Evolutionary conservation across 306 rosid species (phyloP).

Genomic region (Malus domestica): DNA sequence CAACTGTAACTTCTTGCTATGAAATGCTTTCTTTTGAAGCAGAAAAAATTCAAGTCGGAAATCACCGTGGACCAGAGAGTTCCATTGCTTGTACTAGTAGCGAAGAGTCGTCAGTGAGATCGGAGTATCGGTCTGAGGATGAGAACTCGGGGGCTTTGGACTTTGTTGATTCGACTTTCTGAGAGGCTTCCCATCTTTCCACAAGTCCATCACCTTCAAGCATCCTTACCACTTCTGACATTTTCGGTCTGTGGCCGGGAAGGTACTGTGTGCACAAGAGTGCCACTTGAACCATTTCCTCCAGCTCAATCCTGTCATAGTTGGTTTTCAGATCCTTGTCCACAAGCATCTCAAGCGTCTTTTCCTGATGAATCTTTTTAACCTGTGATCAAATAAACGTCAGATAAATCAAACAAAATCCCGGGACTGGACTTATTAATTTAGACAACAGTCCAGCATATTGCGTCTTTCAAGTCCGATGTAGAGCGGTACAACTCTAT

Average conservation of each 20-base stretch:
- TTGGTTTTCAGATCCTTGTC: conserved; percentile 75
- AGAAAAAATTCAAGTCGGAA: not conserved
- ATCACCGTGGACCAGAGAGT: conserved; percentile 91
- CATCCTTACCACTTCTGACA: conserved; percentile 91
- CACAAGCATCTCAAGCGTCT: conserved; percentile 70
- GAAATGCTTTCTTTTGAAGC: conserved; percentile 21
- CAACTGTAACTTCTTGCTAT: conserved; percentile 33
- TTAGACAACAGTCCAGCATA: too few relatives aligned
- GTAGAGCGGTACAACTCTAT: too few relatives aligned
- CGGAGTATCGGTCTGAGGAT: conserved; percentile 71
- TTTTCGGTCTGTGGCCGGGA: conserved; percentile 75
- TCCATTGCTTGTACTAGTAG: conserved; percentile 94
- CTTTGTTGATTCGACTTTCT: conserved; percentile 48
- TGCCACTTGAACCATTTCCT: conserved; percentile 87
- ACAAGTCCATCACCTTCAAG: conserved; percentile 96
- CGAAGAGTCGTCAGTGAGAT: conserved; percentile 87
- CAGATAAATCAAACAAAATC: too few relatives aligned
- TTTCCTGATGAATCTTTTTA: conserved; percentile 69
- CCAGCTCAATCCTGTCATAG: conserved; percentile 76
- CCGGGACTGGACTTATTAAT: too few relatives aligned
- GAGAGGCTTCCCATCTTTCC: conserved; percentile 91
- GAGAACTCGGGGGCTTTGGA: conserved; percentile 59
- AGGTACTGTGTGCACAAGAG: conserved; percentile 85
- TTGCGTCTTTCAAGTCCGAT: too few relatives aligned
- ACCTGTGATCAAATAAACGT: conserved; percentile 39